Base-by-base conservation (phyloP, 1,139 yeast species). In the Candida freyschussii region DNA sequence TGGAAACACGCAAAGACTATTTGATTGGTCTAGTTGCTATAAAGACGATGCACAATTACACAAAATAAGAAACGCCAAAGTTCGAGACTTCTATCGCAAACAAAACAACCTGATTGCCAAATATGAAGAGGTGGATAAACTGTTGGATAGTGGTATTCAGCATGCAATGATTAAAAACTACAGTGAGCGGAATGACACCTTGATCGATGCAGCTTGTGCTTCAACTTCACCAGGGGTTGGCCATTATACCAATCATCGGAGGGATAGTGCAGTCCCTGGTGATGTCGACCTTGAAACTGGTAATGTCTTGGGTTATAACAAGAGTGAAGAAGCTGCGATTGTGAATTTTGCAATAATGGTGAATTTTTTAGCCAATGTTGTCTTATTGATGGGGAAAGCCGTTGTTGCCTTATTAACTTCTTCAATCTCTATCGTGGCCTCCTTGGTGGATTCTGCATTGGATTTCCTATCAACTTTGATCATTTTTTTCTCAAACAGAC, bases 401-500 rank as follows among this genome's bases (percentile, higher is more conserved):
- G 60, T 69, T 9, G 87, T 80, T n/a, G 75, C 80, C 1, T 45
- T 75, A 13, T 57, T 77, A 47, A 79, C 91, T 3, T 69, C 65
- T 48, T 83, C 93, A 8, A 70, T 83, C 45, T 80, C 93, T 5
- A 75, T 83, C 32, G 65, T 82, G 31, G 94, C 94, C 0, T 81
- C 93, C 1, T 67, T 83, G 43, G 80, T 83, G 24, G 93, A 83
- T 57, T 80, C 91, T 2, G 63, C 77, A 0, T 66, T 83, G 42
- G 94, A 83, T 52, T 78, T 83, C 37, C 58, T 83, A 37, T 81
- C 91, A 6, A 82, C 93, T 0, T 64, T 80, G 40, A 82, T 83
- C 43, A 82, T 83, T 28, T 82, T 69, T 61, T 55, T 74, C 24
- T 75, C 85, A 33, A 77, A 80, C 43, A 59, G 68, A 39, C 62